A percentile compares a stretch with the other conserved stretches of the same genome.
phyloP scores from a whole-genome alignment of 192 early-diverging fungal genomes.

The Rhizophlyctis rosea region DNA sequence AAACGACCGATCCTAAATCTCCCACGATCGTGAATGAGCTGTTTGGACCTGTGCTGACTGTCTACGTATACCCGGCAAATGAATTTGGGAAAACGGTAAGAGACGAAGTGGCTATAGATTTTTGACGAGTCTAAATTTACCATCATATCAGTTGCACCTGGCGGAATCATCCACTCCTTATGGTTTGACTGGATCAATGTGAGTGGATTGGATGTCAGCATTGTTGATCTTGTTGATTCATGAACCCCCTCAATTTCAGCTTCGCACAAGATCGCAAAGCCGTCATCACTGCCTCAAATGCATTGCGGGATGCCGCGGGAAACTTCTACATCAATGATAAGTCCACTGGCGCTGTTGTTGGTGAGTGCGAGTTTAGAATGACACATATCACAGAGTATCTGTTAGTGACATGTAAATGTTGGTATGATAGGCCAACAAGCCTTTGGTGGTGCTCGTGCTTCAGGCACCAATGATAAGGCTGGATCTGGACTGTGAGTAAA shows the following conservation, averaged over 20 bases:
- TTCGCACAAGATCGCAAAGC: slow-evolving; percentile 88
- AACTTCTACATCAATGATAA: slow-evolving; percentile 99
- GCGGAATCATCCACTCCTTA: slow-evolving; percentile 78
- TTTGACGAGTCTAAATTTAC: slow-evolving; percentile 7
- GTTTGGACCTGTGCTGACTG: slow-evolving; percentile 94
- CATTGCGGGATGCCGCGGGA: slow-evolving; percentile 83
- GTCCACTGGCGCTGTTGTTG: slow-evolving; percentile 94
- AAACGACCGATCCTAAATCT: slow-evolving; percentile 76
- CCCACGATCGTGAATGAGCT: slow-evolving; percentile 94
- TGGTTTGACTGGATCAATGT: slow-evolving; percentile 83
- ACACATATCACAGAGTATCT: too few relatives aligned
- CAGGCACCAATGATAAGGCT: slow-evolving; percentile 99
- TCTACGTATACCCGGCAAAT: slow-evolving; percentile 83
- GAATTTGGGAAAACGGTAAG: slow-evolving; percentile 67
- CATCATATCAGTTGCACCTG: slow-evolving; percentile 51
- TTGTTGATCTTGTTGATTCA: background rate
- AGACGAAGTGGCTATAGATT: background rate
- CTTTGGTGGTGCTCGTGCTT: slow-evolving; percentile 90
- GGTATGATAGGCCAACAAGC: slow-evolving; percentile 93
- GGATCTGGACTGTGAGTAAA: slow-evolving; percentile 62
- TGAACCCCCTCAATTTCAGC: slow-evolving; percentile 9
- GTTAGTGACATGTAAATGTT: too few relatives aligned
- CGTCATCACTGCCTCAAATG: slow-evolving; percentile 66
- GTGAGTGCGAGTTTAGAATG: too few relatives aligned
- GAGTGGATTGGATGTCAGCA: slow-evolving; percentile 15